These are phyloP conservation scores for Vararia minispora DNA, from an alignment of 768 basidiomycete genomes.

Conservation along the genomic window DNA sequence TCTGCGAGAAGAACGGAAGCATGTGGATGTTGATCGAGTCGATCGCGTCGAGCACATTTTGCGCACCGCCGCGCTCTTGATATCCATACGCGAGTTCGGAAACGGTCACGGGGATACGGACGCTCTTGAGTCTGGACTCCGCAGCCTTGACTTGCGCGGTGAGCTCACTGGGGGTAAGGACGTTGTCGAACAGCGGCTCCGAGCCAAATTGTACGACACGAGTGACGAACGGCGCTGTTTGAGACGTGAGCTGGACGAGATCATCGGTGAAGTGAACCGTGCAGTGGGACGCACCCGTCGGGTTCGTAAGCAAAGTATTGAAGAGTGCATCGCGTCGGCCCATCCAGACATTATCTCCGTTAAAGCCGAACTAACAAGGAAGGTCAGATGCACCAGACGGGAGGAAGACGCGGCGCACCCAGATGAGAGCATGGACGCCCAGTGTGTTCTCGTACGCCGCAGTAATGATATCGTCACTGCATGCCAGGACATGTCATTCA, in stretches of 20 bases:
- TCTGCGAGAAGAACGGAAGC: constrained; percentile 53
- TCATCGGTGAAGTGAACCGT: constrained; percentile 13
- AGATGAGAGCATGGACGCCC: constrained; percentile 65
- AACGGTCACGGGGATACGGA: constrained; percentile 60
- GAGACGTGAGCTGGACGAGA: constrained; percentile 5
- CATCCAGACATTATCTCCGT: constrained; percentile 16
- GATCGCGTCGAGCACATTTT: constrained; percentile 43
- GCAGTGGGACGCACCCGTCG: constrained; percentile 16
- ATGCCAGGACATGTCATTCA: constrained; percentile 7
- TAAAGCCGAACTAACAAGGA: constrained; percentile 19
- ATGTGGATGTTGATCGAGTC: constrained; percentile 62
- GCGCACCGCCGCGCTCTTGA: constrained; percentile 38
- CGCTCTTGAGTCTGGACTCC: constrained; percentile 35
- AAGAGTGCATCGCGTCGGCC: constrained; percentile 17
- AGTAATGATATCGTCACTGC: constrained; percentile 46
- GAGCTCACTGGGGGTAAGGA: constrained; percentile 36
- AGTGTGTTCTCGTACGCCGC: constrained; percentile 61
- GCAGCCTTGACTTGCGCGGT: constrained; percentile 38
- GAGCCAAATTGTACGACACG: constrained; percentile 62
- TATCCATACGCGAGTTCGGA: constrained; percentile 30
- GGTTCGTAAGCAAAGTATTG: constrained; percentile 18
- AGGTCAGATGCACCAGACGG: background rate
- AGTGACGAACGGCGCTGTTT: constrained; percentile 51
- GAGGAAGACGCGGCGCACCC: constrained; percentile 33
- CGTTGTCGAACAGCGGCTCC: constrained; percentile 54